phyloP scores from a whole-genome alignment of 2,329 filamentous ascomycete species.

The Hymenoscyphus scutula region DNA sequence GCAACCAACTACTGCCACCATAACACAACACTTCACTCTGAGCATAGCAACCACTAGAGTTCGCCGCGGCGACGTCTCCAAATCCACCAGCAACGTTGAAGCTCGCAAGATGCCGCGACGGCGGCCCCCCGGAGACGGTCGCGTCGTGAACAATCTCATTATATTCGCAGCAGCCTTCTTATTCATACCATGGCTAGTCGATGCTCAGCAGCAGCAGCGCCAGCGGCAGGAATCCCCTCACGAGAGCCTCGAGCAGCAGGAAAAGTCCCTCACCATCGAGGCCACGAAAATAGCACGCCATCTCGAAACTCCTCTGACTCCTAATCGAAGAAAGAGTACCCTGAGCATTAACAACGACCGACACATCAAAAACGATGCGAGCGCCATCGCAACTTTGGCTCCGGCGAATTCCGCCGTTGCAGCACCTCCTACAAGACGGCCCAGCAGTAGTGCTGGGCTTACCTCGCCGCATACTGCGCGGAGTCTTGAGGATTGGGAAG shows the following conservation, averaged over 20 bases:
- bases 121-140: conserved; percentile 58
- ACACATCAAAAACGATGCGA: conserved; percentile 65
- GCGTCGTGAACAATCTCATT: conserved; percentile 48
- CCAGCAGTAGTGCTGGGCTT: conserved; percentile 60
- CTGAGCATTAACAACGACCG: conserved; percentile 31
- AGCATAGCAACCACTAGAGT: conserved; percentile 15
- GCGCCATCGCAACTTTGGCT: conserved; percentile 97
- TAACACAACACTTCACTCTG: not conserved
- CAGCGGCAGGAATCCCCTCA: conserved; percentile 33
- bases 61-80: conserved; percentile 29
- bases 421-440: conserved; percentile 78
- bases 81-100: conserved; percentile 37
- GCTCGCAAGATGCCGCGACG: conserved; percentile 56
- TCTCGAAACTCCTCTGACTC: conserved; percentile 34
- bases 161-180: conserved; percentile 56
- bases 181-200: conserved; percentile 57
- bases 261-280: conserved; percentile 29
- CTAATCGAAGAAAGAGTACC: conserved; percentile 34
- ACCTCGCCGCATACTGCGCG: conserved; percentile 88
- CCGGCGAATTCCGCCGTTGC: conserved; percentile 92
- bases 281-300: conserved; percentile 31
- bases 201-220: conserved; percentile 63
- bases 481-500: conserved; percentile 98
- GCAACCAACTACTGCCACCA: not conserved
- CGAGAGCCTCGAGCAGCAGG: conserved; percentile 30